Percentiles rank a stretch among this genome's conserved stretches.
These are phyloP conservation scores for Sphagnum magellanicum DNA, from an alignment of 228 moss, liverwort and hornwort species.

Conservation along the genomic window DNA sequence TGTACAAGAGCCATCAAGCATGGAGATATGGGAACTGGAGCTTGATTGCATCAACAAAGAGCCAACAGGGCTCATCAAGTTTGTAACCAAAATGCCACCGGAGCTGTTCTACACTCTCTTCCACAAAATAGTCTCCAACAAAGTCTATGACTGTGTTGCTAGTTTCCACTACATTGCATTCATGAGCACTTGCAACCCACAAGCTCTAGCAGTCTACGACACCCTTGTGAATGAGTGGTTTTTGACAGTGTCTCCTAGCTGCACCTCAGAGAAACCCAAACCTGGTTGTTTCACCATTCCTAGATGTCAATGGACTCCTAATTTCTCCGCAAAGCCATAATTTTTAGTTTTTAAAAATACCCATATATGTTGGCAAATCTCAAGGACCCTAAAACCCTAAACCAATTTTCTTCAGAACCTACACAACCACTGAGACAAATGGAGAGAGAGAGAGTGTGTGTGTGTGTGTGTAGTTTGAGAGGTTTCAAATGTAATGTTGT, in stretches of 20 bases:
- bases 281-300: slow-evolving; percentile 13
- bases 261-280: slow-evolving; percentile 1
- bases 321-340: slow-evolving; percentile 11
- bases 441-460: too few relatives aligned
- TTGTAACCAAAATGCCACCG: slow-evolving; percentile 16
- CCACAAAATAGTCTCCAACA: slow-evolving; percentile 15
- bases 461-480: too few relatives aligned
- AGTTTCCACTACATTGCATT: slow-evolving; percentile 30
- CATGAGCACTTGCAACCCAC: slow-evolving; percentile 3
- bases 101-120: slow-evolving; percentile 24
- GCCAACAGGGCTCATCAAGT: slow-evolving; percentile 19
- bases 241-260: slow-evolving; percentile 6
- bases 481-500: too few relatives aligned
- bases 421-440: too few relatives aligned
- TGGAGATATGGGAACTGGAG: slow-evolving; percentile 33
- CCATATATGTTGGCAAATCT: too few relatives aligned
- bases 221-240: slow-evolving; percentile 10
- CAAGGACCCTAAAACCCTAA: too few relatives aligned
- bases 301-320: slow-evolving; percentile 22
- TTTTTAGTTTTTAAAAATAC: too few relatives aligned
- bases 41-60: slow-evolving; percentile 10
- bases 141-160: slow-evolving; percentile 26
- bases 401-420: too few relatives aligned
- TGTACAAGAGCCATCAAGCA: slow-evolving; percentile 7
- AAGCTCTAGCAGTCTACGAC: slow-evolving; percentile 26